phyloP scores from a whole-genome alignment of 179 eudicot genomes.

The Silene coronaria region DNA sequence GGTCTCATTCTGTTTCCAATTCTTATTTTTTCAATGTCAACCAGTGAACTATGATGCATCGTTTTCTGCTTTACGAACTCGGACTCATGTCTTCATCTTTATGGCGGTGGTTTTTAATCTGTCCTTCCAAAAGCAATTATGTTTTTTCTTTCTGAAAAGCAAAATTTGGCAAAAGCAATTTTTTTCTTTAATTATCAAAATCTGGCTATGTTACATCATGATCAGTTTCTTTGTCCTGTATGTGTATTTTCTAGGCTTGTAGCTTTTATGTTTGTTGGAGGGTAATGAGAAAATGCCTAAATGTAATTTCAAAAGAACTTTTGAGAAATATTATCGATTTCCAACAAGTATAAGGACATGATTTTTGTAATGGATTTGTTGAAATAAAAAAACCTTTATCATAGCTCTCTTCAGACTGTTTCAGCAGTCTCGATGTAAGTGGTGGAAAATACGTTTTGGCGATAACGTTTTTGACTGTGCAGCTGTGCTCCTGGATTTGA shows the following conservation, averaged over 20 bases:
- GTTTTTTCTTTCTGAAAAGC: too few species aligned
- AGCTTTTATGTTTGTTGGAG: not conserved
- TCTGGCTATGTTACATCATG: too few species aligned
- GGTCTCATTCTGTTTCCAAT: slow-evolving; percentile 33
- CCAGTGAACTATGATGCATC: not conserved
- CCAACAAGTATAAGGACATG: too few species aligned
- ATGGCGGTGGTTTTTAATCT: too few species aligned
- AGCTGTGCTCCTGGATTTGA: not conserved
- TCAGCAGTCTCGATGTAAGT: not conserved
- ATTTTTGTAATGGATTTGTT: not conserved
- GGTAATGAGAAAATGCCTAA: not conserved
- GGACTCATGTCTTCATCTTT: too few species aligned
- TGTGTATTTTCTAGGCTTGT: not conserved
- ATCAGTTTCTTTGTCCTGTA: slow-evolving; percentile 7
- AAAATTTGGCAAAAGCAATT: too few species aligned
- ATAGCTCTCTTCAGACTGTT: not conserved
- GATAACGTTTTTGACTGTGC: too few species aligned
- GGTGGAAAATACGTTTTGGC: too few species aligned
- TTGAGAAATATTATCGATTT: too few species aligned
- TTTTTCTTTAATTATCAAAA: too few species aligned
- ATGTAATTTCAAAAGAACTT: not conserved
- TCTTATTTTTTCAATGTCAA: not conserved
- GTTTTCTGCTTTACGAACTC: not conserved
- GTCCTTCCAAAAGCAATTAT: too few species aligned
- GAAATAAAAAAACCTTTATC: not conserved